phyloP scores from a whole-genome alignment of 2,329 filamentous ascomycete species.

The Byssoonygena ceratinophila region DNA sequence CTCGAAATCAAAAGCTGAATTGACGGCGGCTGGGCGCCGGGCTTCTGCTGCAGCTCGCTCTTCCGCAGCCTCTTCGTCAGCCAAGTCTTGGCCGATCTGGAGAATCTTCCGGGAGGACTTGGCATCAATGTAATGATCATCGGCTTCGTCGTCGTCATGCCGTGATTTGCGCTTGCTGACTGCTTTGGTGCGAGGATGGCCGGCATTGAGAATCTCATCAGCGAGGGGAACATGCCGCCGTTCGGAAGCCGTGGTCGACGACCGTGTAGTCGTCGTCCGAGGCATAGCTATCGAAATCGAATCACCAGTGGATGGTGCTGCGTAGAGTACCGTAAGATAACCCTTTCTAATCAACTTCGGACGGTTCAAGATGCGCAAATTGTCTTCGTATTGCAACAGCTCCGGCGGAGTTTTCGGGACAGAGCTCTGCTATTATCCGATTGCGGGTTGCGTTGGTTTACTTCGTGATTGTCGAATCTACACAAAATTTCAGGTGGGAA shows the following conservation, averaged over 20 bases:
- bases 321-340: too few relatives aligned
- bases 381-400: not conserved
- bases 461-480: too few relatives aligned
- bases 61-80: slow-evolving; percentile 63
- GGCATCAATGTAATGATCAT: slow-evolving; percentile 69
- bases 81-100: slow-evolving; percentile 76
- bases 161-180: slow-evolving; percentile 56
- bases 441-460: too few relatives aligned
- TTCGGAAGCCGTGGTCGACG: slow-evolving; percentile 44
- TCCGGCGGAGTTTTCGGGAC: not conserved
- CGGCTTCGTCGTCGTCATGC: slow-evolving; percentile 47
- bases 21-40: slow-evolving; percentile 27
- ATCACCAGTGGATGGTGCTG: not conserved
- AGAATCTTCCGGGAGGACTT: slow-evolving; percentile 83
- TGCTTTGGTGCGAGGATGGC: slow-evolving; percentile 65
- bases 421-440: too few relatives aligned
- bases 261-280: slow-evolving; percentile 52
- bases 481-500: slow-evolving; percentile 5
- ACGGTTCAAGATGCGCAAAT: too few relatives aligned
- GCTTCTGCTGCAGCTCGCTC: slow-evolving; percentile 24
- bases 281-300: slow-evolving; percentile 45
- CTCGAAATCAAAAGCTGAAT: slow-evolving; percentile 66
- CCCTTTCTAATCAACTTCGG: too few relatives aligned
- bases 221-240: slow-evolving; percentile 83
- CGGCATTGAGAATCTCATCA: slow-evolving; percentile 66